Conservation (phyloP, 306 rosid genomes). For the Delonix regia region DNA sequence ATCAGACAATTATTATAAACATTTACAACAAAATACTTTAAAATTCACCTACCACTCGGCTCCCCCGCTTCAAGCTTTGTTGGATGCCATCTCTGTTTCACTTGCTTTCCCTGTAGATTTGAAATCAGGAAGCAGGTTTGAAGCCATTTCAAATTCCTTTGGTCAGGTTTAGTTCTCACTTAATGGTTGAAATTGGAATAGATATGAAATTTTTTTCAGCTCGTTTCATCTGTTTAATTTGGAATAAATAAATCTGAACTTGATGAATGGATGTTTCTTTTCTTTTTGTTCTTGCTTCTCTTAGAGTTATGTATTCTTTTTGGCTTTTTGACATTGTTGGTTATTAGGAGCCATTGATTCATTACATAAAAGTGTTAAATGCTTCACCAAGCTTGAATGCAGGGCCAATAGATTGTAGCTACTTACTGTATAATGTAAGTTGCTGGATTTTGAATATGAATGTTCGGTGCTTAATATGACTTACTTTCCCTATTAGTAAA, state of each 20-base stretch:
- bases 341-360: neutral
- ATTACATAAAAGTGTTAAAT: neutral
- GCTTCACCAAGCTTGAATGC: too few species aligned
- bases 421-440: too few species aligned
- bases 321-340: neutral
- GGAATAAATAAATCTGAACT: constrained; percentile 28
- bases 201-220: too few species aligned
- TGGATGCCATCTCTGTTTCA: constrained; percentile 54
- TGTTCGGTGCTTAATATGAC: too few species aligned
- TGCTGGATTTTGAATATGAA: too few species aligned
- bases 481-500: too few species aligned
- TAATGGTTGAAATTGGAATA: neutral
- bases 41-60: constrained; percentile 67
- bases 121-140: constrained; percentile 73
- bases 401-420: too few species aligned
- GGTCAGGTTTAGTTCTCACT: constrained; percentile 65
- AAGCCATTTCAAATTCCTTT: constrained; percentile 60
- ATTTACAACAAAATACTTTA: too few species aligned
- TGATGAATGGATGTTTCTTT: constrained; percentile 14
- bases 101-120: constrained; percentile 72
- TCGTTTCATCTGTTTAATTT: neutral
- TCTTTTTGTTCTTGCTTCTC: neutral
- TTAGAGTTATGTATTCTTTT: neutral
- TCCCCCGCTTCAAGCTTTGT: constrained; percentile 59
- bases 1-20: too few species aligned